Evolutionary conservation across 192 early-diverging fungal genomes (phyloP), one percentile per base, ranked within the genome.

Genomic region (Gaertneriomyces semiglobifer): DNA sequence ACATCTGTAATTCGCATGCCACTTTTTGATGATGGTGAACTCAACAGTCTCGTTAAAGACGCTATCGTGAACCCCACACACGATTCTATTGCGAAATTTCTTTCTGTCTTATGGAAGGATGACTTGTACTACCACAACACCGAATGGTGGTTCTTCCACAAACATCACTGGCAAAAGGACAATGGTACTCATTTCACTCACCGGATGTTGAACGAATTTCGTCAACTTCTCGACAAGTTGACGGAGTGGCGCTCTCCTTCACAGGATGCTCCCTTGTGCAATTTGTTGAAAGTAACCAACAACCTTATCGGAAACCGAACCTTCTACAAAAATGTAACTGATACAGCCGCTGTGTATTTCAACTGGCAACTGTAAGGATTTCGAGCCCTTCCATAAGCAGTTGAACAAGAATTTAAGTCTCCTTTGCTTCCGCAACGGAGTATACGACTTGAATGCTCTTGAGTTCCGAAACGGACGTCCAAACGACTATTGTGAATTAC

Each of bases 391-490:
- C 42, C 59, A 11, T 7, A 41, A 14, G 7, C 25, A 44, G 40
- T 44, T 60, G 40, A 42, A 60, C 7, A 60, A 10, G 6, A 10
- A 19, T 44, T 8, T 11, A 14, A 9, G 19, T 44, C 8, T 60
- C 10, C 6, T 60, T 9, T 60, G 59, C 42, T 60, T 60, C 40
- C 19, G 59, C 8, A 60, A 60, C 43, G 59, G 59, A 12, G 59
- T 60, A 10, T 44, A 12, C n/a, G 43, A 60, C 44, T 44, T 60
- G 40, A 33, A 60, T 42, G 19, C 11, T 45, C 7, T 14, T 10
- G 59, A 60, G 39, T 44, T 60, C 10, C 25, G 43, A 42, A 19
- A 60, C 40, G 59, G 43, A 60, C 7, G 19, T 11, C 59, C 42
- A 38, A 44, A 60, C 25, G 39, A 60, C n/a, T 44, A 60, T 44